A percentile compares a stretch with the other conserved stretches of the same genome.
Conservation (phyloP, 495 filamentous ascomycete species). For the Penicillium herquei region DNA sequence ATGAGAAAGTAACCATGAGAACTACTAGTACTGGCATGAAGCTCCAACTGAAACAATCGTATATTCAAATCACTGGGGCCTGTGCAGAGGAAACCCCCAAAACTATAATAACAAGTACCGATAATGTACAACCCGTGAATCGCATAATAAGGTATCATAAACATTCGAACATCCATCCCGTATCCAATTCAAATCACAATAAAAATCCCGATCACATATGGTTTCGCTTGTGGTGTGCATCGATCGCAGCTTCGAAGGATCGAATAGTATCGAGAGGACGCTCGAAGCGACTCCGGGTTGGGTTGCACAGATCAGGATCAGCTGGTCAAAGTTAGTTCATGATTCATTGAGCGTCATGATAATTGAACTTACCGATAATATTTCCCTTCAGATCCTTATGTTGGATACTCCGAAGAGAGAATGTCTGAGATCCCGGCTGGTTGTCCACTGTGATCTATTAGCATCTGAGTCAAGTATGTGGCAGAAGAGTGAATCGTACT, state of each 20-base stretch:
- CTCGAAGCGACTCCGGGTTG: slow-evolving; percentile 83
- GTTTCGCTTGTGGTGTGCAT: slow-evolving; percentile 43
- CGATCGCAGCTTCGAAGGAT: slow-evolving; percentile 87
- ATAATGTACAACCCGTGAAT: no score
- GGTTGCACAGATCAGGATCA: slow-evolving; percentile 48
- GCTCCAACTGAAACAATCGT: no score
- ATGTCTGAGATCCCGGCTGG: slow-evolving; percentile 37
- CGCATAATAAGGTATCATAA: neutral
- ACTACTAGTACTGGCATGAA: no score
- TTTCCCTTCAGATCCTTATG: slow-evolving; percentile 82
- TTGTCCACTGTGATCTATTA: slow-evolving; percentile 13
- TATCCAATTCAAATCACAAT: neutral
- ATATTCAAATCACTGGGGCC: no score
- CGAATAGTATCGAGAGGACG: slow-evolving; percentile 91
- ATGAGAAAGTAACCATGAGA: no score
- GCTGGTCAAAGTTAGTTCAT: slow-evolving; percentile 16
- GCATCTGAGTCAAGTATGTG: no score
- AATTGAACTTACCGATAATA: slow-evolving; percentile 62
- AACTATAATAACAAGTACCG: no score
- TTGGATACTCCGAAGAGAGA: slow-evolving; percentile 66
- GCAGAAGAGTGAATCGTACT: slow-evolving; percentile 42
- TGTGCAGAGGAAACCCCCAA: no score
- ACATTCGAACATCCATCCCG: neutral
- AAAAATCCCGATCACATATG: slow-evolving; percentile 10
- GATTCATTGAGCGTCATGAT: neutral